Evolutionary conservation across 768 basidiomycete genomes (phyloP), one percentile per base, ranked within the genome.

Genomic region (Lactifluus volemus): DNA sequence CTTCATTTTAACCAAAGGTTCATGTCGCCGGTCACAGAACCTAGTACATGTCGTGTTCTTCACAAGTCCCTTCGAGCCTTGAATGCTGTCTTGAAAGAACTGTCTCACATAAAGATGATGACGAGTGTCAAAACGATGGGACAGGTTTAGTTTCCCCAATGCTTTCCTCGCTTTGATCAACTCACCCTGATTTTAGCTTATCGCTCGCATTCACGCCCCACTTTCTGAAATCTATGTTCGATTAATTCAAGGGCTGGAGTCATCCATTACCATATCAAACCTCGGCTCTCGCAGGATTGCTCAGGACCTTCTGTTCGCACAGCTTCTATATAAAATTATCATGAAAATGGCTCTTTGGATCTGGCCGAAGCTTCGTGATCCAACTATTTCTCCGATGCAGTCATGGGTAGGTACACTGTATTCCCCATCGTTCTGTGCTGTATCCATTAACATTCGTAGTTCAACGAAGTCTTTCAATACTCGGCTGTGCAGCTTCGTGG

Each of bases 271-370:
- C 25, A 70, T 72, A 12, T 62, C 70, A 30, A 70, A 74, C 68
- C 64, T 82, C 66, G 59, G 63, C 67, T 65, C 70, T 63, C 69
- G 75, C 68, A 68, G 74, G 68, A 74, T 78, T 56, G 65, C 73
- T 41, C 68, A 82, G 59, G 79, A 77, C 54, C 69, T 89, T 42
- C 75, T 73, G 66, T 65, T 89, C 15, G 81, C 82, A 2, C 85
- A 92, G 69, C 72, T 92, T 17, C 73, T 84, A 4, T 90, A 85
- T 76, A 93, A 95, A 70, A 84, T 82, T 65, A 74, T 94, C 48
- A 73, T 78, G 12, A 91, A 85, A 67, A 78, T 89, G 70, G 79
- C 81, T 10, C 65, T 80, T 34, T 94, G 89, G 89, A 69, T 85
- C 12, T 93, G 89, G 86, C 73, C 75, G 10, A 66, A 50, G 17